Evolutionary conservation across 805 yeast species (phyloP).

Genomic region (Spathaspora sp.): DNA sequence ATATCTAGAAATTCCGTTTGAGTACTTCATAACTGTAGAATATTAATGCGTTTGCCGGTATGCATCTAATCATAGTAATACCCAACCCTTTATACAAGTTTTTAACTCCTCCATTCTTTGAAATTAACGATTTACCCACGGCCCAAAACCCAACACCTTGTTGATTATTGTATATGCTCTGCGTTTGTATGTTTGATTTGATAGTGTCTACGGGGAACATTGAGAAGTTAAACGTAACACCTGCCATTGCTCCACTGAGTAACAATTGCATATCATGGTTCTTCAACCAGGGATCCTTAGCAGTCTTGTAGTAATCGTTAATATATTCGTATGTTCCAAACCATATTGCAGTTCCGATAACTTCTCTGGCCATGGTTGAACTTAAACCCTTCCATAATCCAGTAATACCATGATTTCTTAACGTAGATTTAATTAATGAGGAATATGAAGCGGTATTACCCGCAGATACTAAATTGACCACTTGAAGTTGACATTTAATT

Average conservation of each 20-base stretch:
- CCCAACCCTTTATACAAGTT: slow-evolving; percentile 85
- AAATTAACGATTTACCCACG: slow-evolving; percentile 8
- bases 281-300: slow-evolving; percentile 11
- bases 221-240: slow-evolving; percentile 73
- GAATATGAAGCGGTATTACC: slow-evolving; percentile 21
- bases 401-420: slow-evolving; percentile 49
- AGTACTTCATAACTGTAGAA: slow-evolving; percentile 74
- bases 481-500: slow-evolving; percentile 85
- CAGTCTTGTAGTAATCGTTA: slow-evolving; percentile 30
- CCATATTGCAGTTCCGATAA: slow-evolving; percentile 92
- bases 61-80: slow-evolving; percentile 73
- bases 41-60: slow-evolving; percentile 87
- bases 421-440: slow-evolving; percentile 32
- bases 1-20: slow-evolving; percentile 28
- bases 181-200: slow-evolving; percentile 81
- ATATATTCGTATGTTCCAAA: slow-evolving; percentile 80
- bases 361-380: slow-evolving; percentile 77
- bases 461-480: slow-evolving; percentile 36
- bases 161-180: slow-evolving; percentile 20
- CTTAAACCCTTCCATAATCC: slow-evolving; percentile 90
- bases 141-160: slow-evolving; percentile 4
- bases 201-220: slow-evolving; percentile 89
- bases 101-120: slow-evolving; percentile 52
- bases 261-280: slow-evolving; percentile 53
- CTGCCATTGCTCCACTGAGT: slow-evolving; percentile 83